Percentiles rank a stretch among this genome's conserved stretches.
Evolutionary conservation across 192 early-diverging fungal genomes (phyloP).

Genomic region (Funneliformis geosporum): DNA sequence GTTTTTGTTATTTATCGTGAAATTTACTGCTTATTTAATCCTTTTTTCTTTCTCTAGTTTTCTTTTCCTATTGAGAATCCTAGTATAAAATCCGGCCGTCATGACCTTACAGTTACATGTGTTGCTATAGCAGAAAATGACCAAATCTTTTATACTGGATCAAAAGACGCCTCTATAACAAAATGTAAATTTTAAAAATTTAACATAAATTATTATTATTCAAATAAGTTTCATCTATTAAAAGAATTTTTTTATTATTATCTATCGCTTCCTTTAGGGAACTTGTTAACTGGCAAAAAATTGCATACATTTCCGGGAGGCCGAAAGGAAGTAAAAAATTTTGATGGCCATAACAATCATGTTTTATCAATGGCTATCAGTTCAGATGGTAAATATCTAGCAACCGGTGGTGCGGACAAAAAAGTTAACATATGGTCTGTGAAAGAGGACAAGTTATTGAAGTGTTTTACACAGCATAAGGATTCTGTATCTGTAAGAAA

Average conservation of each 20-base stretch:
- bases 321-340: conserved; percentile 64
- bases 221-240: too few relatives aligned
- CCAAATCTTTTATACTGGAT: conserved; percentile 75
- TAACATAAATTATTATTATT: background rate
- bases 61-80: conserved; percentile 43
- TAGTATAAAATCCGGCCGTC: conserved; percentile 57
- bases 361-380: conserved; percentile 74
- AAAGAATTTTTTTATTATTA: conserved; percentile 1
- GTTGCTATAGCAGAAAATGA: conserved; percentile 71
- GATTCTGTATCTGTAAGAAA: conserved; percentile 76
- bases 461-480: conserved; percentile 86
- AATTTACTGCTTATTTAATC: conserved; percentile 10
- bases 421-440: conserved; percentile 91
- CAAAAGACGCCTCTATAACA: conserved; percentile 91
- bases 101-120: conserved; percentile 80
- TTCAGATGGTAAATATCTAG: conserved; percentile 70
- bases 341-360: conserved; percentile 73
- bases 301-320: conserved; percentile 72
- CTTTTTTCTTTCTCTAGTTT: conserved; percentile 37
- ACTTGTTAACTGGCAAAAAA: conserved; percentile 67
- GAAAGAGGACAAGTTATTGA: conserved; percentile 68
- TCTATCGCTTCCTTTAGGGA: conserved; percentile 48
- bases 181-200: conserved; percentile 63
- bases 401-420: conserved; percentile 88
- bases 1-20: background rate